Percentiles rank a stretch among this genome's conserved stretches.
Evolutionary conservation across 2,329 filamentous ascomycete genomes (phyloP).

Genomic region (Pyrenophora teres): DNA sequence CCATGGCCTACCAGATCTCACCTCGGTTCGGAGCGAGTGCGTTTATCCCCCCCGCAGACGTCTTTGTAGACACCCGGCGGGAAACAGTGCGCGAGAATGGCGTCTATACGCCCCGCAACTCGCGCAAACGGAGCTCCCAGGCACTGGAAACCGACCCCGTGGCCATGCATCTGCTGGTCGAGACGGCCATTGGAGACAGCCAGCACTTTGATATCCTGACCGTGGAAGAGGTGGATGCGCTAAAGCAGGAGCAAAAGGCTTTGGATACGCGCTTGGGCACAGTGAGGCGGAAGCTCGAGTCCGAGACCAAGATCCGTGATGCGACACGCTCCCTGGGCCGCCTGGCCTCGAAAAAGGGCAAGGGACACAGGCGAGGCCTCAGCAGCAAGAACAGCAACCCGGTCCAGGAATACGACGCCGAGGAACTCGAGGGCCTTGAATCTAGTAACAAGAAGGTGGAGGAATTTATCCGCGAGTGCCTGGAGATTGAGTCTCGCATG

Average conservation of each 20-base stretch:
- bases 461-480: constrained; percentile 79
- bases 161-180: constrained; percentile 87
- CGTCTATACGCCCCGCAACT: constrained; percentile 35
- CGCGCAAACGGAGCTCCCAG: constrained; percentile 38
- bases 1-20: constrained; percentile 45
- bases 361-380: constrained; percentile 56
- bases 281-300: constrained; percentile 77
- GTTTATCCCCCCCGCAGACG: constrained; percentile 47
- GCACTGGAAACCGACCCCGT: constrained; percentile 61
- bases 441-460: constrained; percentile 82
- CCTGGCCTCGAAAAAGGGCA: constrained; percentile 68
- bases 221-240: constrained; percentile 84
- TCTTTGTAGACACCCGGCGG: constrained; percentile 41
- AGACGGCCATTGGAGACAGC: constrained; percentile 90
- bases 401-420: constrained; percentile 41
- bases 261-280: constrained; percentile 79
- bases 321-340: constrained; percentile 85
- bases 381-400: constrained; percentile 53
- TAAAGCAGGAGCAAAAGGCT: constrained; percentile 83
- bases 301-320: constrained; percentile 94
- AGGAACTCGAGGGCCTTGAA: constrained; percentile 73
- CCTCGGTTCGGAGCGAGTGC: constrained; percentile 44
- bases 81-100: constrained; percentile 34
- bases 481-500: constrained; percentile 74
- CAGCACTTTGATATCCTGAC: constrained; percentile 82